Percentiles rank a stretch among this genome's conserved stretches.
These are phyloP conservation scores for Fistulinella prunicolor DNA, from an alignment of 768 basidiomycete genomes.

Conservation along the genomic window DNA sequence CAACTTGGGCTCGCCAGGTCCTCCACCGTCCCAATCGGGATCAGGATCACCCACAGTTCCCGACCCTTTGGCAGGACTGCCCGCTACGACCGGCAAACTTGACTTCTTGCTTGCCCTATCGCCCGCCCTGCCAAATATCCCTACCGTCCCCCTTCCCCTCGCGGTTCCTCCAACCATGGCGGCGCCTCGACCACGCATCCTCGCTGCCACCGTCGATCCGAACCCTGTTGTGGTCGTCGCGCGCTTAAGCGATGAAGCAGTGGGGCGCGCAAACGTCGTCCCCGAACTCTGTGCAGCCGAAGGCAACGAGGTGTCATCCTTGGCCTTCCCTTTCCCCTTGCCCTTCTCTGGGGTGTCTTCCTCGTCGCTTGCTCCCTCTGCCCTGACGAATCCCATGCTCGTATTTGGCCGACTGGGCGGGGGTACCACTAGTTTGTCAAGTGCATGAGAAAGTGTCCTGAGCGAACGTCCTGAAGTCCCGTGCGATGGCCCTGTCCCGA, in stretches of 20 bases:
- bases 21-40: neutral
- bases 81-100: constrained; percentile 43
- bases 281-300: neutral
- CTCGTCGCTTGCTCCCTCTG: constrained; percentile 12
- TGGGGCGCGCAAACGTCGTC: constrained; percentile 27
- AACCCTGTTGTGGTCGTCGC: constrained; percentile 15
- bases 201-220: constrained; percentile 2
- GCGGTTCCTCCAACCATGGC: neutral
- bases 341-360: neutral
- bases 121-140: constrained; percentile 24
- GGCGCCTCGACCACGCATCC: constrained; percentile 5
- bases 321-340: constrained; percentile 21
- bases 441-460: constrained; percentile 62
- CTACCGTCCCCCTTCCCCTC: constrained; percentile 9
- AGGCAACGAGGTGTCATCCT: constrained; percentile 20
- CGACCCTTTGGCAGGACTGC: constrained; percentile 45
- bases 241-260: constrained; percentile 31
- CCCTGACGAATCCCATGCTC: constrained; percentile 60
- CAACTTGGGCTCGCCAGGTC: neutral
- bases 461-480: constrained; percentile 39
- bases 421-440: constrained; percentile 68
- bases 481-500: constrained; percentile 1
- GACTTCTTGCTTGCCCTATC: constrained; percentile 42
- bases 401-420: constrained; percentile 66
- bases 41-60: neutral